phyloP scores from a whole-genome alignment of 1,284 basidiomycete genomes.

The Erythrobasidium hasegawianum region DNA sequence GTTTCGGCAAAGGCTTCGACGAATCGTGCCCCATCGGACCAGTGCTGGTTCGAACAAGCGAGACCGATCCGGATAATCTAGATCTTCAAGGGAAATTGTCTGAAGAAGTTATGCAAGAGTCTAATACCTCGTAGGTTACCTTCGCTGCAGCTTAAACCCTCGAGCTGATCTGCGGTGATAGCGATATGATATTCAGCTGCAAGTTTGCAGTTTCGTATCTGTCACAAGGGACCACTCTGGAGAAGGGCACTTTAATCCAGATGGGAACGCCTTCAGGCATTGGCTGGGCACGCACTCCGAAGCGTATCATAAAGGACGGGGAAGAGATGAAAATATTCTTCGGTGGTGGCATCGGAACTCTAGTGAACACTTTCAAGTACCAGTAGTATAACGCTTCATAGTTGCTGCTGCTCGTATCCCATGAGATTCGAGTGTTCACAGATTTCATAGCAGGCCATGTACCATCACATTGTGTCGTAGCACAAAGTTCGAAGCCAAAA shows the following conservation, averaged over 20 bases:
- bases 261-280: conserved; percentile 30
- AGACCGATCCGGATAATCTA: conserved; percentile 17
- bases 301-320: conserved; percentile 9
- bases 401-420: too few relatives aligned
- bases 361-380: not conserved
- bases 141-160: not conserved
- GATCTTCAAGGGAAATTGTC: conserved; percentile 15
- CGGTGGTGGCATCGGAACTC: conserved; percentile 25
- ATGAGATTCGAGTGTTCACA: too few relatives aligned
- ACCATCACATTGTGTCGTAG: too few relatives aligned
- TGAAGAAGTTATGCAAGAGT: conserved; percentile 16
- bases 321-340: conserved; percentile 25
- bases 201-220: conserved; percentile 18
- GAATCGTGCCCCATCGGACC: conserved; percentile 28
- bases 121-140: conserved; percentile 23
- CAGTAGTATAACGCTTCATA: too few relatives aligned
- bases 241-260: conserved; percentile 17
- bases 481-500: too few relatives aligned
- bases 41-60: conserved; percentile 8
- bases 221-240: conserved; percentile 18
- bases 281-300: conserved; percentile 20
- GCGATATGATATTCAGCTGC: conserved; percentile 32
- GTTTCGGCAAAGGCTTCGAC: conserved; percentile 35
- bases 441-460: too few relatives aligned
- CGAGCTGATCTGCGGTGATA: not conserved